phyloP scores from a whole-genome alignment of 345 rosid species.

The Ricinus communis region DNA sequence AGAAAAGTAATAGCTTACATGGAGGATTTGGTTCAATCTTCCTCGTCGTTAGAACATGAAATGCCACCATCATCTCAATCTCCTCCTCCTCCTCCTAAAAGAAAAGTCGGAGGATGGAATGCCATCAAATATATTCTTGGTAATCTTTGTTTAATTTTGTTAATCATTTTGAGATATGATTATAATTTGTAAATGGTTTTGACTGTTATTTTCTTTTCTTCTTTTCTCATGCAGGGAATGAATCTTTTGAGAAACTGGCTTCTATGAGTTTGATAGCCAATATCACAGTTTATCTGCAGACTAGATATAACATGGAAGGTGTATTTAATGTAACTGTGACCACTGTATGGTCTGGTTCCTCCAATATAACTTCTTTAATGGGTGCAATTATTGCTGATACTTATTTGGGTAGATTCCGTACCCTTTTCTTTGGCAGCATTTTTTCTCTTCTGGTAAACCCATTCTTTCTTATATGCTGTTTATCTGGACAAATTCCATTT shows the following conservation, averaged over 20 bases:
- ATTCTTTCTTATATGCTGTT: too few relatives aligned
- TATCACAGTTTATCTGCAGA: constrained; percentile 50
- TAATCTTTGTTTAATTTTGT: background rate
- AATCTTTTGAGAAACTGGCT: constrained; percentile 75
- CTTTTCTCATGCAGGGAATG: constrained; percentile 43
- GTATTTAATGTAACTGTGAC: constrained; percentile 50
- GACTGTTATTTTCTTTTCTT: background rate
- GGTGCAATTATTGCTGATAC: constrained; percentile 73
- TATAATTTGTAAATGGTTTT: background rate
- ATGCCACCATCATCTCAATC: background rate
- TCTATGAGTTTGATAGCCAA: constrained; percentile 64
- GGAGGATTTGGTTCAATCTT: background rate
- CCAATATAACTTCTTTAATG: constrained; percentile 48
- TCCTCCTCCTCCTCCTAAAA: background rate
- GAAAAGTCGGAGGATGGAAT: constrained; percentile 43
- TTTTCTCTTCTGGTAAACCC: constrained; percentile 49
- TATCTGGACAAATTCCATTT: too few relatives aligned
- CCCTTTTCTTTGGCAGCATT: constrained; percentile 55
- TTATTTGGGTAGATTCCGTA: constrained; percentile 56
- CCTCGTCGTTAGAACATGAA: background rate
- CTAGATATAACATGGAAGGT: constrained; percentile 56
- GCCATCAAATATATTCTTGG: constrained; percentile 46
- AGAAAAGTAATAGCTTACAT: background rate
- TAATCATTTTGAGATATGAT: background rate
- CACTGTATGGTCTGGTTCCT: constrained; percentile 58